Base-by-base conservation (phyloP, 179 eudicot species). In the Heliamphora pulchella region DNA sequence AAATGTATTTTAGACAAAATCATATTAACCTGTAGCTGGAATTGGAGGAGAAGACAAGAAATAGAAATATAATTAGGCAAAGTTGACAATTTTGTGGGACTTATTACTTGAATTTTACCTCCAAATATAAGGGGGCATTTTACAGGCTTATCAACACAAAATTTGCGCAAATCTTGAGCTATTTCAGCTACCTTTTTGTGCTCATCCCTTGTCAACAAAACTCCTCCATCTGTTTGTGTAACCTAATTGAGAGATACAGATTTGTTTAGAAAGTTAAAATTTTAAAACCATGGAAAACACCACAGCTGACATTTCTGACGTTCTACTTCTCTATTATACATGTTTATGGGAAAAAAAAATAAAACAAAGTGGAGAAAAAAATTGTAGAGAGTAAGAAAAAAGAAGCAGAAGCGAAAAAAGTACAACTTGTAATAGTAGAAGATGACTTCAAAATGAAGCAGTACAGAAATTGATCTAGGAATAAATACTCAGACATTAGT, bases 101-200 rank as follows among this genome's bases (percentile, higher is more conserved):
- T 66, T 31, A 64, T 39, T 15, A 17, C 76, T 62, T 20, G 4
- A 62, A 71, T 10, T 72, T 76, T 82, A 95, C 98, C 98, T 90
- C 98, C 98, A 78, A 95, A 95, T 79, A 95, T 95, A 59, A 95
- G 96, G 74, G 98, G 98, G 81, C 94, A 91, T 71, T 86, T 92
- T 6, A 93, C 97, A 41, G 98, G 98, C 69, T 91, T 91, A 76
- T 91, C 91, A 61, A 95, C 89, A 85, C 98, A 95, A 75, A 83
- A 93, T 31, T 68, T 85, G 70, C 85, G 87, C 82, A 95, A 86
- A 79, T 92, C 93, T 79, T 85, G 74, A 67, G 95, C 92, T 78
- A 92, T 72, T 91, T 90, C 92, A 81, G 90, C 98, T 77, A 95
- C 98, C 79, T 81, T 85, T 83, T 84, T 82, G 79, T 93, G 98